A percentile compares a stretch with the other conserved stretches of the same genome.
These are phyloP conservation scores for Aspergillus felis DNA, from an alignment of 2,329 filamentous ascomycete genomes.

Conservation along the genomic window DNA sequence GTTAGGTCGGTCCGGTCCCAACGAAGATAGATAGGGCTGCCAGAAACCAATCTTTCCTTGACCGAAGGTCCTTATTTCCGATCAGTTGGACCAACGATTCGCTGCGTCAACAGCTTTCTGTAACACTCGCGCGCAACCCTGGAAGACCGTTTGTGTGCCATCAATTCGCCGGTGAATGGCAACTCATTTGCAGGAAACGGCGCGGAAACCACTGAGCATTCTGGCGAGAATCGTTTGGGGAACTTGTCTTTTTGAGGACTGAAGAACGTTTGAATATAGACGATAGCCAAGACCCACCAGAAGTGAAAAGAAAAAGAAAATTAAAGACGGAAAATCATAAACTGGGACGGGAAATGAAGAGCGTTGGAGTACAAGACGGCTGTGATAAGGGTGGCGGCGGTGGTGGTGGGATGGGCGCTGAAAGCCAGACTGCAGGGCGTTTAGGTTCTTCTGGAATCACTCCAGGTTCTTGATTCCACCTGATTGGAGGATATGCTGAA, in stretches of 20 bases:
- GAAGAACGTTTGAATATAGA: neutral
- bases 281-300: neutral
- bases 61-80: conserved; percentile 1
- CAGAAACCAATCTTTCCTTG: neutral
- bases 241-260: neutral
- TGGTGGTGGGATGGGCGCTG: neutral
- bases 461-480: neutral
- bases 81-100: conserved; percentile 3
- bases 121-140: conserved; percentile 13
- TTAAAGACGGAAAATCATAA: conserved; percentile 5
- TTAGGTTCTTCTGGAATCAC: neutral
- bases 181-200: conserved; percentile 17
- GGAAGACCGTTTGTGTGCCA: conserved; percentile 16
- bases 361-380: neutral
- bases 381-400: neutral
- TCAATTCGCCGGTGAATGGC: conserved; percentile 19
- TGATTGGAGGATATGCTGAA: neutral
- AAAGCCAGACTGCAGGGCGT: neutral
- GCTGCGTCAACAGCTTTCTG: conserved; percentile 9
- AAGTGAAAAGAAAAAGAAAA: conserved; percentile 7
- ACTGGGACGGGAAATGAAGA: neutral
- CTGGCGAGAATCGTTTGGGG: conserved; percentile 5
- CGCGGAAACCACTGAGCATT: conserved; percentile 17
- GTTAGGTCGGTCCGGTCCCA: neutral
- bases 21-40: conserved; percentile 5